Evolutionary conservation across 73 alveolate genomes (phyloP), one percentile per base, ranked within the genome.

Genomic region (Paramecium biaurelia): DNA sequence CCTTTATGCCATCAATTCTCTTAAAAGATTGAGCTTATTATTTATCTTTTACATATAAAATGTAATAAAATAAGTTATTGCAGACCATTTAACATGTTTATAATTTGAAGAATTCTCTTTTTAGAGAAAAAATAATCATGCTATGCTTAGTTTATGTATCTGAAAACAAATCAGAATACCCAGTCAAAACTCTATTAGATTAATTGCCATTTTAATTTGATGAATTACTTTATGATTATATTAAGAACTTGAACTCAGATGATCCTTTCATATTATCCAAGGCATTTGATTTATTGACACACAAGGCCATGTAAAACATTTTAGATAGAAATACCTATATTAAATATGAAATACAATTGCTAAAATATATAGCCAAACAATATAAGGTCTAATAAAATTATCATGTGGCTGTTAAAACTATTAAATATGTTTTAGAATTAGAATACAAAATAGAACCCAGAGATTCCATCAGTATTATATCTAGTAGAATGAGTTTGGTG

Each of bases 1-100:
- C 49, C 89, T 95, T 70, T 86, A 76, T 47, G 85, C 93, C 96
- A 96, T 95, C 32, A 92, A 74, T 41, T 70, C 93, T 89, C 99
- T 92, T 59, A 96, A 79, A 30, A 72, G 58, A 72, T 15, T 72
- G 35, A 72, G 58, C 58, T 72, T 72, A 42, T 63, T 63, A 63
- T 63, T 63, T 26, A 38, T 35, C 58, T 72, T 72, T 72, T 72
- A 34, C 86, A 72, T 72, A 34, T 72, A 72, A 28, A 72, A 72
- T 72, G 32, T 72, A 72, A 72, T 34, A 63, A 30, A 63, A 63
- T 63, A 63, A 63, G 84, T 30, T 63, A 30, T 63, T 63, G 45
- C 84, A 63, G 45, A 63, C 84, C 23, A 63, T 72, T 4, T 35
- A 72, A 5, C 34, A 72, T 35, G 42, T 35, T 15, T 21, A 15